Base-by-base conservation (phyloP, 768 basidiomycete species). In the Pisolithus tinctorius region DNA sequence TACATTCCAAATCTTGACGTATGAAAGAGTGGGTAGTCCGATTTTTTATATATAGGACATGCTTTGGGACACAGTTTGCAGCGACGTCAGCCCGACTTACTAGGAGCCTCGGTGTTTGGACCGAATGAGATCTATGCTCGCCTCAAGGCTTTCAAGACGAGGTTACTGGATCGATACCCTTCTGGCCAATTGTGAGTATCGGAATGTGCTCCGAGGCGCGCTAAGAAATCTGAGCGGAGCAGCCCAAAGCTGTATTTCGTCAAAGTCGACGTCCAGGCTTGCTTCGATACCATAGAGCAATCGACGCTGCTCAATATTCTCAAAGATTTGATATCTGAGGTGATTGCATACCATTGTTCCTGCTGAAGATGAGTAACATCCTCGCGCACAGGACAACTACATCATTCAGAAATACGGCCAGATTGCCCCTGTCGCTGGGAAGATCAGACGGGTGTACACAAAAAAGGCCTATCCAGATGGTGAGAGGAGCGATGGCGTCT, bases 271-370 rank as follows among this genome's bases (percentile, higher is more conserved):
- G 93, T 98, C 16, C 87, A 87, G 54, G 86, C 95, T 6, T 96
- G 93, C 59, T 99, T 97, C 72, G 96, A 99, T 68, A 92, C 88
- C 0, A 98, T 98, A 52, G 84, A 92, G 31, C 96, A 98, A 66
- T 75, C 79, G 7, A 93, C 86, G 60, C 69, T 99, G 41, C 68
- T 98, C 30, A 74, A 80, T 37, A 89, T 99, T 36, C 67, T 98
- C 26, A 75, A 78, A 9, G 70, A 80, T 3, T 61, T 97, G 3
- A 73, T 99, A 45, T 82, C 84, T 0, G 82, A 90, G 71, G 91
- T 86, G 26, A 45, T 16, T 23, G 2, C 16, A 8, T 6, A 45
- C 29, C 0, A 16, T 45, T 45, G n/a, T 45, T 27, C 43, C 25
- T 30, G 27, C 8, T 4, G 13, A 6, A 27, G 14, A 13, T 39